Base-by-base conservation (phyloP, 75 land plant genomes). In the Azolla pinnata region DNA sequence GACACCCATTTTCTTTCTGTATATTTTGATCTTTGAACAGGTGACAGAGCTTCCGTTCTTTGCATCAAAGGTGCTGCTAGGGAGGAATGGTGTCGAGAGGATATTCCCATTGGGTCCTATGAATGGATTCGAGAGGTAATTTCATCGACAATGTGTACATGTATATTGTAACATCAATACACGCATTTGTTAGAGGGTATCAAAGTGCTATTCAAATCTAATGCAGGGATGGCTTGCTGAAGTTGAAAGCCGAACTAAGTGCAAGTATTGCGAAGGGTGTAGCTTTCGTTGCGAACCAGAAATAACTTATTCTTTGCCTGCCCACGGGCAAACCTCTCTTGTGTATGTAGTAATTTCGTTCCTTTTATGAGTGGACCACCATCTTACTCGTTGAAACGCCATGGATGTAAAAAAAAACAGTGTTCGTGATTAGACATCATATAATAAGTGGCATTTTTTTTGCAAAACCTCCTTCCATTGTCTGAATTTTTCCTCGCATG, bases 191-290 rank as follows among this genome's bases (percentile, higher is more conserved):
- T 8, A 8, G 42, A 38, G 42, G 14, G 14, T 38, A 14, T 38
- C 14, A 8, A 8, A 14, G 42, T 38, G 42, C 7, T 28, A 50
- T 23, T 46, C 4, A 16, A 25, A 18, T 17, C 29, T 56, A 50
- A 27, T 47, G 54, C 77, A 86, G 89, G 63, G 68, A 57, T 46
- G 85, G 82, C 5, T 63, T 85, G 75, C 82, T 76, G 60, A 82
- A 81, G 60, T 74, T 84, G 27, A 86, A 79, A 72, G 66, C 81
- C 49, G 90, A 86, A 57, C 64, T 86, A 45, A 67, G 69, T n/a
- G 76, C 14, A 23, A 86, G 85, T 71, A 86, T 86, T 58, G 60
- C 79, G 60, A 86, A 82, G 57, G 90, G 90, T 0, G 49, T 82
- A 42, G 59, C 71, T 8, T 83, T 83, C 63, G 68, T 57, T 4